Conservation (phyloP, 140 eudicot species). For the Eryngium alpinum region DNA sequence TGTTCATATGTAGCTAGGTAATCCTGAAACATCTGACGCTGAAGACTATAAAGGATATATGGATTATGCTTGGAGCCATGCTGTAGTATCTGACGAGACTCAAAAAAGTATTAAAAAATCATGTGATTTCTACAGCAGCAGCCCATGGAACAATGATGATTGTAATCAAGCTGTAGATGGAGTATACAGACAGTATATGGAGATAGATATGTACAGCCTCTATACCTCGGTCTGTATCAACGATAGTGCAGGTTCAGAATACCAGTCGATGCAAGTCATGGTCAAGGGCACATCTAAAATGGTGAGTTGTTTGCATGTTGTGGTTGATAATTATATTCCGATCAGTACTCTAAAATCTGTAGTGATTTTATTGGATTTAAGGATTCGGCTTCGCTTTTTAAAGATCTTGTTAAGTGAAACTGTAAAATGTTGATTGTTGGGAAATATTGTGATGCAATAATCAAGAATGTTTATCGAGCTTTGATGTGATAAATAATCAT, state of each 20-base stretch:
- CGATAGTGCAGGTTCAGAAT: conserved; percentile 44
- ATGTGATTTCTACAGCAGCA: conserved; percentile 68
- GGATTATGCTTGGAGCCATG: conserved; percentile 98
- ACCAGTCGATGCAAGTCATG: conserved; percentile 36
- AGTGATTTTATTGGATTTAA: too few relatives aligned
- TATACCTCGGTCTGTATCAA: conserved; percentile 72
- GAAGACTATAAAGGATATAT: conserved; percentile 92
- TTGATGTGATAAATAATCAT: not conserved
- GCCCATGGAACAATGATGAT: conserved; percentile 59
- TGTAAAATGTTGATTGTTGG: not conserved
- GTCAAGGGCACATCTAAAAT: conserved; percentile 53
- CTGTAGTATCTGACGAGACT: conserved; percentile 93
- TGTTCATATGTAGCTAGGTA: conserved; percentile 52
- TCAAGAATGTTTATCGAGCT: not conserved
- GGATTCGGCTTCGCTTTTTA: too few relatives aligned
- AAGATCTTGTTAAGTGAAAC: not conserved
- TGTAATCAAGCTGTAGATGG: conserved; percentile 64
- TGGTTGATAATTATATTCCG: not conserved
- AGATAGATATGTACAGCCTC: conserved; percentile 82
- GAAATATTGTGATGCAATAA: not conserved
- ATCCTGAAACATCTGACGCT: conserved; percentile 86
- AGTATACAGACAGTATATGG: conserved; percentile 63
- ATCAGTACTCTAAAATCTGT: not conserved
- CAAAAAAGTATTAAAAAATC: conserved; percentile 58
- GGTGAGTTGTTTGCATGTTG: conserved; percentile 31